Evolutionary conservation across 1,284 basidiomycete species (phyloP), one percentile per base, ranked within the genome.

Genomic region (Calocybe gambosa): DNA sequence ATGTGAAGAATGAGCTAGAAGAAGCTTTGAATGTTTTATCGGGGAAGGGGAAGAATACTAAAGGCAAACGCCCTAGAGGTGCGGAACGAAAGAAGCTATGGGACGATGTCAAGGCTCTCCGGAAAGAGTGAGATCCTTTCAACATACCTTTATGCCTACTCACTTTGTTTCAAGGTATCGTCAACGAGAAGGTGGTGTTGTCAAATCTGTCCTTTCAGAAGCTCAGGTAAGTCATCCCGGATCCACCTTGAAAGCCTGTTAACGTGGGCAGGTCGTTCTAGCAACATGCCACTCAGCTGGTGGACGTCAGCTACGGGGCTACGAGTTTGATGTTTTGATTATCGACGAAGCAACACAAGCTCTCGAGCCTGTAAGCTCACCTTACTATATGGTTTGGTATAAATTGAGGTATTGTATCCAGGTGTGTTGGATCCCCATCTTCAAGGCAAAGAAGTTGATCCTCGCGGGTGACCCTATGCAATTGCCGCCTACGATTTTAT

Each of bases 291-390:
- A 98, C 66, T 88, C 89, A 3, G 80, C 92, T 1, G 93, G 93
- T 0, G 82, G 87, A 3, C 69, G 84, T 25, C 90, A 92, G 55
- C 67, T 95, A 7, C 76, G 77, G 33, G 80, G 85, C 50, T 74
- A 85, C 50, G 64, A 73, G 2, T 99, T 97, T 57, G 95, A 98
- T 61, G 84, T 93, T 0, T 82, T 93, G 6, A 87, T 98, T 35
- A 92, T 99, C 34, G 95, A 98, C 56, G 95, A 98, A 67, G 92
- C 93, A 0, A 97, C 94, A 0, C 95, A 98, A 64, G 94, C 93
- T 2, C 63, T 96, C n/a, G 94, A 98, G 67, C 89, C 93, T 6
- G 89, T 93, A 59, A 55, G 49, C 23, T 23, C 21, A 23, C 21
- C 43, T n/a, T 23, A 5, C 19, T 29, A 31, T 41, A 5, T 9